A percentile compares a stretch with the other conserved stretches of the same genome.
Conservation (phyloP, 2,329 filamentous ascomycete genomes). For the Alternaria sp. region DNA sequence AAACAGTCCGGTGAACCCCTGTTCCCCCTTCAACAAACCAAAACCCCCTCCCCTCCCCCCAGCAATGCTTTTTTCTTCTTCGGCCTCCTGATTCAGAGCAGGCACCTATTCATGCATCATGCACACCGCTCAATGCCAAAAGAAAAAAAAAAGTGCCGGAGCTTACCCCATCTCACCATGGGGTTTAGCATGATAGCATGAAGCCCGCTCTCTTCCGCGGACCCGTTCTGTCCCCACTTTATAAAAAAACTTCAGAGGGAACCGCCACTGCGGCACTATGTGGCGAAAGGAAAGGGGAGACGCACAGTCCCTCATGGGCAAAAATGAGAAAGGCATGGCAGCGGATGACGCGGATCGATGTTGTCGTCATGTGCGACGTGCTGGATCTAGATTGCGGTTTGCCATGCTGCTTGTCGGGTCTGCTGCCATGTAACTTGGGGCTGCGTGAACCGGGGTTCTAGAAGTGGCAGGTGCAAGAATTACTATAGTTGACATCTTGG, state of each 20-base stretch:
- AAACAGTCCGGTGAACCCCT: neutral
- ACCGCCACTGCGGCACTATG: constrained; percentile 9
- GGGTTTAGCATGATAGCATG: neutral
- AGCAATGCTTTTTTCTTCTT: neutral
- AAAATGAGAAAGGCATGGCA: constrained; percentile 24
- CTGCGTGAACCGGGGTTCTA: neutral
- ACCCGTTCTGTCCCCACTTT: neutral
- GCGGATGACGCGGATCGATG: constrained; percentile 5
- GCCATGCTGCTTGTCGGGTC: constrained; percentile 9
- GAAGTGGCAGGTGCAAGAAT: neutral
- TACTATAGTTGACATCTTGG: neutral
- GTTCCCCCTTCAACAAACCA: neutral
- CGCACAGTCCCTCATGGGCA: constrained; percentile 32
- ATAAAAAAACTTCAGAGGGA: neutral
- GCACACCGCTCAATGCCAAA: neutral
- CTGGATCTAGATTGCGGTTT: constrained; percentile 12
- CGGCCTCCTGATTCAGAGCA: neutral
- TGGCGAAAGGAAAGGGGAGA: neutral
- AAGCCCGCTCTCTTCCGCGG: neutral
- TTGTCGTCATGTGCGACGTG: neutral
- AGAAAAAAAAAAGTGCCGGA: neutral
- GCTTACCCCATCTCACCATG: neutral
- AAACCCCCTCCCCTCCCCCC: too few species aligned
- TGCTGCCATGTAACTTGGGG: constrained; percentile 6
- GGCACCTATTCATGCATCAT: neutral